Base-by-base conservation (phyloP, 768 basidiomycete genomes). In the Cubamyces sp. region DNA sequence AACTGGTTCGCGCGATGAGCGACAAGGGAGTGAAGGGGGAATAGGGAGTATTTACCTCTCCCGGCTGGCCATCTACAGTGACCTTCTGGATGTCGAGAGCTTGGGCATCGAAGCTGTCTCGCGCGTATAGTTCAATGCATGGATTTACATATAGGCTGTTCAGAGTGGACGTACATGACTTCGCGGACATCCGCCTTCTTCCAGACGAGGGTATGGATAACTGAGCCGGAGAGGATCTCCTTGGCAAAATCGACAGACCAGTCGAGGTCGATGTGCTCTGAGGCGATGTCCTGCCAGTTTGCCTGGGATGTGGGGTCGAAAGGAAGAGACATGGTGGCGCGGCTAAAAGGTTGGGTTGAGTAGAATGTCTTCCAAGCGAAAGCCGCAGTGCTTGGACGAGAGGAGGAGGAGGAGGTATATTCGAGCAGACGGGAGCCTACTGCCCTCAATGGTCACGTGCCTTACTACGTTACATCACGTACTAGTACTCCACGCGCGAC, bases 191-290 rank as follows among this genome's bases (percentile, higher is more conserved):
- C 79, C 54, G 83, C 79, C 54, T 79, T 78, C 57, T 79, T 80
- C 9, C 86, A 84, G 14, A 73, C 73, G 54, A 97, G 74, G 6
- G 76, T 78, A 71, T 96, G 88, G 0, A 78, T 81, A 9, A 81
- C 91, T 19, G 82, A 80, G 0, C 96, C 95, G 30, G 75, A 72
- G 63, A 96, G 78, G 53, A 80, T 75, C 67, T 87, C 74, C 3
- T 78, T 70, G 0, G 78, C 68, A 71, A 94, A 97, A 75, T 97
- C 87, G 64, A 97, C 75, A 0, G 68, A 75, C 94, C 94, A 96
- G 65, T 90, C 82, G 53, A 97, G 84, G 21, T 82, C 75, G 16
- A 94, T 75, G 70, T 92, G 85, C 40, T 83, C 79, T 0, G 90
- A 87, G 3, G 78, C 73, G 65, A 95, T 81, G 49, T 87, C 76